These are phyloP conservation scores for Coprinopsis cinerea DNA, from an alignment of 768 basidiomycete genomes.

Conservation along the genomic window DNA sequence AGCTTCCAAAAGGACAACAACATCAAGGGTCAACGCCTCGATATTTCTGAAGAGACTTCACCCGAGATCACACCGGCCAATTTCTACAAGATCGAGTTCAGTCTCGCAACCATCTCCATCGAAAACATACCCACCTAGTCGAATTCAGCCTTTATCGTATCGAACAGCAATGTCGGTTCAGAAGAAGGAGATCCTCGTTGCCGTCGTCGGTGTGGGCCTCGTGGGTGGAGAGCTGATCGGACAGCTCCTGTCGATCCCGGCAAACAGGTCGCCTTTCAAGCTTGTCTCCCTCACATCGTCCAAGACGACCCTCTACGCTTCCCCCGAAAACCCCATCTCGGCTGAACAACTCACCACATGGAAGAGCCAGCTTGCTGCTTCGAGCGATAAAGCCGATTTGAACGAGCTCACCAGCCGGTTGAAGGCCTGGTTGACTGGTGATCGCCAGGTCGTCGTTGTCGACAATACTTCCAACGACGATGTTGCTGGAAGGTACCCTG, in stretches of 20 bases:
- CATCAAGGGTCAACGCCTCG: not conserved
- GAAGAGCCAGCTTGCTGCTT: constrained; percentile 33
- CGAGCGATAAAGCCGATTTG: constrained; percentile 44
- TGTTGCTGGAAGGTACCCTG: constrained; percentile 78
- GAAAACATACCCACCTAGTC: not conserved
- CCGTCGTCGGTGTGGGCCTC: constrained; percentile 87
- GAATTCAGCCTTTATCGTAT: not conserved
- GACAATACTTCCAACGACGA: constrained; percentile 89
- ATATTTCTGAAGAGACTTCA: not conserved
- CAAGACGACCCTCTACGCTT: constrained; percentile 49
- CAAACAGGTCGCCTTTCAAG: constrained; percentile 48
- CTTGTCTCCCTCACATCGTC: constrained; percentile 70
- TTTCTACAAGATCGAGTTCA: not conserved
- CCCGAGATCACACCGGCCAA: not conserved
- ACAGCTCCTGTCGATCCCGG: constrained; percentile 67
- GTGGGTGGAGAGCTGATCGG: constrained; percentile 85
- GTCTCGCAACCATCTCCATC: not conserved
- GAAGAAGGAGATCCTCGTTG: constrained; percentile 44
- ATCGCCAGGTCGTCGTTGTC: constrained; percentile 55
- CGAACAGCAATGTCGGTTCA: not conserved
- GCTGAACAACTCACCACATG: constrained; percentile 22
- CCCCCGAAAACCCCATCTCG: constrained; percentile 36
- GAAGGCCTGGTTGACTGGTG: constrained; percentile 34
- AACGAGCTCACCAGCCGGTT: constrained; percentile 41
- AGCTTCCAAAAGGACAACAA: no score